Conservation (phyloP, 495 filamentous ascomycete species). For the Aspergillus avenaceus region DNA sequence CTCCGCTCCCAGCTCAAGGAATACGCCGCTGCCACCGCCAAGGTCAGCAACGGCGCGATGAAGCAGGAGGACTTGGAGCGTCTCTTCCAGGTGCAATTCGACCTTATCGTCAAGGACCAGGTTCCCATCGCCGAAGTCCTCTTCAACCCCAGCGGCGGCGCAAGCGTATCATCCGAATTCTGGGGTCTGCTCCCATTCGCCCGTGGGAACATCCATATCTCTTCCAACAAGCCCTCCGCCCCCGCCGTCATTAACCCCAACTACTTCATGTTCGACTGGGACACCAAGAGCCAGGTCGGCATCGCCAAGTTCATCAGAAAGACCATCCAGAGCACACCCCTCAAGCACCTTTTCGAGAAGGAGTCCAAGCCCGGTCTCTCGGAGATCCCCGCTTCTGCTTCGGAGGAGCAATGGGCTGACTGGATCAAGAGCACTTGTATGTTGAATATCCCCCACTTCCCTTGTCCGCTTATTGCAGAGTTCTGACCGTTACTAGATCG, state of each 20-base stretch:
- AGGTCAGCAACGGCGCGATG: conserved; percentile 17
- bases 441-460: conserved; percentile 2
- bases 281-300: conserved; percentile 33
- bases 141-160: conserved; percentile 20
- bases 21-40: conserved; percentile 25
- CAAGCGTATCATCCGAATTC: conserved; percentile 28
- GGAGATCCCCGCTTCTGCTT: background rate
- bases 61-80: conserved; percentile 24
- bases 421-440: conserved; percentile 28
- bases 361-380: conserved; percentile 18
- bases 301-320: conserved; percentile 28
- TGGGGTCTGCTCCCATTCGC: conserved; percentile 48
- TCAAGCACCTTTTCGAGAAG: conserved; percentile 11
- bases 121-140: conserved; percentile 40
- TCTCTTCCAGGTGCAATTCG: conserved; percentile 35
- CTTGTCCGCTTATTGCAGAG: background rate
- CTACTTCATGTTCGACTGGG: conserved; percentile 50
- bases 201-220: conserved; percentile 55
- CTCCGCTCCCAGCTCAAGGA: conserved; percentile 13
- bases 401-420: conserved; percentile 20
- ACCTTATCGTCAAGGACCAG: conserved; percentile 33
- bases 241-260: conserved; percentile 49
- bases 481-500: conserved; percentile 15
- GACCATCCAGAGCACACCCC: conserved; percentile 15
- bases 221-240: conserved; percentile 24